Evolutionary conservation across 2,329 filamentous ascomycete species (phyloP).

Genomic region (Myriosclerotinia curreyana): DNA sequence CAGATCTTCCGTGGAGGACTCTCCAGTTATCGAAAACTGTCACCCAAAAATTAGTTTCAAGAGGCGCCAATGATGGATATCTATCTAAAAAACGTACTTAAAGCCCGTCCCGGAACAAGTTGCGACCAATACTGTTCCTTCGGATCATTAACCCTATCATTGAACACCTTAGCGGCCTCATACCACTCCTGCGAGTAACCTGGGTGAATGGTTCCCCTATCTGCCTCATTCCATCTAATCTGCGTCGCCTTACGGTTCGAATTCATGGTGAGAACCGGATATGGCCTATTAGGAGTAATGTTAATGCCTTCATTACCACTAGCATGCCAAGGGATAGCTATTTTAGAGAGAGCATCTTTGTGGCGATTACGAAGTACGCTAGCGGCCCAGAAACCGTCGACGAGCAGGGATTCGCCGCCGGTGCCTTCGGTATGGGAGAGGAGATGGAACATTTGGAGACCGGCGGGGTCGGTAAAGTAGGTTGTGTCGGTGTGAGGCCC

Average conservation of each 20-base stretch:
- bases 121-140: slow-evolving; percentile 76
- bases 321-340: slow-evolving; percentile 71
- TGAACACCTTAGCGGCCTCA: slow-evolving; percentile 70
- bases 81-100: slow-evolving; percentile 55
- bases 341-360: slow-evolving; percentile 55
- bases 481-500: slow-evolving; percentile 90
- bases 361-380: slow-evolving; percentile 51
- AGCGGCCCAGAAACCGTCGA: slow-evolving; percentile 82
- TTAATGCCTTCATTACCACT: slow-evolving; percentile 82
- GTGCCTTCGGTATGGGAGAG: slow-evolving; percentile 68
- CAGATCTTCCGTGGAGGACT: slow-evolving; percentile 79
- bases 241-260: slow-evolving; percentile 46
- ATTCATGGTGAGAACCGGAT: slow-evolving; percentile 60
- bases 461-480: slow-evolving; percentile 90
- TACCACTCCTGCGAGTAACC: slow-evolving; percentile 60
- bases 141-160: slow-evolving; percentile 62
- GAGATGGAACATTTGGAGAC: slow-evolving; percentile 89
- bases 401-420: slow-evolving; percentile 77
- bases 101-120: slow-evolving; percentile 70
- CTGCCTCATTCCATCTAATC: slow-evolving; percentile 91
- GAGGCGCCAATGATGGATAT: background rate
- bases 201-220: slow-evolving; percentile 59
- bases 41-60: background rate
- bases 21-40: slow-evolving; percentile 95
- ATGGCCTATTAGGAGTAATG: slow-evolving; percentile 67